phyloP scores from a whole-genome alignment of 352 stramenopile species.

The Phytophthora aleatoria region DNA sequence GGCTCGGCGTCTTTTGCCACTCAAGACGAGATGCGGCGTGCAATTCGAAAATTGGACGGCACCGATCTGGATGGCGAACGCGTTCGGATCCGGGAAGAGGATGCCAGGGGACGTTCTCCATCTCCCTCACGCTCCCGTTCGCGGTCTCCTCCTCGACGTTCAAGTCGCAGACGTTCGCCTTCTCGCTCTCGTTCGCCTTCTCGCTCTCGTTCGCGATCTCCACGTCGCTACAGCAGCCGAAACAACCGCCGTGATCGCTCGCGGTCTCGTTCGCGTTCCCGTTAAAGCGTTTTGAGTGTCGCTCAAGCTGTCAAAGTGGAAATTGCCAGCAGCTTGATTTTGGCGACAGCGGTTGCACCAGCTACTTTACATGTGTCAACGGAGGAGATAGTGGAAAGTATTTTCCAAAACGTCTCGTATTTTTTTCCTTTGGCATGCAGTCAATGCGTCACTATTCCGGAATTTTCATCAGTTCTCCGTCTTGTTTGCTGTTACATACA shows the following conservation, averaged over 20 bases:
- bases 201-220: slow-evolving; percentile 28
- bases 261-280: slow-evolving; percentile 34
- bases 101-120: slow-evolving; percentile 5
- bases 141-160: slow-evolving; percentile 33
- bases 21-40: slow-evolving; percentile 56
- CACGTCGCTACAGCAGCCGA: slow-evolving; percentile 32
- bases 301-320: slow-evolving; percentile 1
- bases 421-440: slow-evolving; percentile 16
- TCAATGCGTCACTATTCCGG: slow-evolving; percentile 2
- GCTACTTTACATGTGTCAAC: too few relatives aligned
- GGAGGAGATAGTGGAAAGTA: background rate
- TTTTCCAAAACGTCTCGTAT: slow-evolving; percentile 1
- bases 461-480: background rate
- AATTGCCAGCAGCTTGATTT: slow-evolving; percentile 15
- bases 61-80: slow-evolving; percentile 51
- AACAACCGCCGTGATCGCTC: slow-evolving; percentile 25
- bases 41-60: slow-evolving; percentile 58
- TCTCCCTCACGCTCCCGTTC: slow-evolving; percentile 30
- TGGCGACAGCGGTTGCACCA: slow-evolving; percentile 5
- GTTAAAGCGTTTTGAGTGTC: slow-evolving; percentile 24
- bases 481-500: too few relatives aligned
- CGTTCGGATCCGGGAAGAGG: slow-evolving; percentile 48
- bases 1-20: slow-evolving; percentile 73
- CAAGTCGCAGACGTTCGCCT: slow-evolving; percentile 34
- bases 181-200: slow-evolving; percentile 53